Conservation (phyloP, 2,329 filamentous ascomycete species). For the Cladosporium sp. region DNA sequence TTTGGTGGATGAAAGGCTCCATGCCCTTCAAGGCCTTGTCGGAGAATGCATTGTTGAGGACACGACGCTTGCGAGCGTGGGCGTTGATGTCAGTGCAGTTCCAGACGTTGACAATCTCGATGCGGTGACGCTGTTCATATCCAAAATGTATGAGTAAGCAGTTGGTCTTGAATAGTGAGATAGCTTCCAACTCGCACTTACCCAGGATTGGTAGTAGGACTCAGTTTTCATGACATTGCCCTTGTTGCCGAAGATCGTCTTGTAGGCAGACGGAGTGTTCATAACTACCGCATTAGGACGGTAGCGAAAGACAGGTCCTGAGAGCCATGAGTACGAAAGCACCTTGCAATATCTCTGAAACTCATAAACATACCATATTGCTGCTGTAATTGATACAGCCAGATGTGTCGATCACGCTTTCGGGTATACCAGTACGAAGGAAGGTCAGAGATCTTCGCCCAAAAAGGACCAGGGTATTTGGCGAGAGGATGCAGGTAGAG, state of each 20-base stretch:
- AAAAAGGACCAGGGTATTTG: slow-evolving; percentile 14
- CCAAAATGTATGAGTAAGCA: too few relatives aligned
- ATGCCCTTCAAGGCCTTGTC: slow-evolving; percentile 17
- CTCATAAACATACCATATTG: slow-evolving; percentile 15
- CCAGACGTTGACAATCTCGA: slow-evolving; percentile 17
- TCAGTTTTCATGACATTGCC: slow-evolving; percentile 21
- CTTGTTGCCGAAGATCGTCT: slow-evolving; percentile 19
- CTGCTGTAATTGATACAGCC: slow-evolving; percentile 17
- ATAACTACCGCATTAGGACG: slow-evolving; percentile 20
- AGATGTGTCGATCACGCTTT: slow-evolving; percentile 18
- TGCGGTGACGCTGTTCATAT: too few relatives aligned
- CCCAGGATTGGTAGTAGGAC: slow-evolving; percentile 18
- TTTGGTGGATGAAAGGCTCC: slow-evolving; percentile 17
- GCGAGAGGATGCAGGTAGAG: slow-evolving; percentile 12
- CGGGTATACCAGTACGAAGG: slow-evolving; percentile 17
- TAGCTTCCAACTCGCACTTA: too few relatives aligned
- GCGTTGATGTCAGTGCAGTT: slow-evolving; percentile 18
- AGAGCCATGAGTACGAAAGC: neutral
- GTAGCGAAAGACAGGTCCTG: slow-evolving; percentile 20
- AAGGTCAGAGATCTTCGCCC: slow-evolving; percentile 16
- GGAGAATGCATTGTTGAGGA: slow-evolving; percentile 19
- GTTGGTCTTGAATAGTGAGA: too few relatives aligned
- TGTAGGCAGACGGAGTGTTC: slow-evolving; percentile 18
- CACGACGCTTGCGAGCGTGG: slow-evolving; percentile 17
- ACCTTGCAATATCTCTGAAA: neutral